Evolutionary conservation across 805 yeast species (phyloP).

Genomic region (Candida multigemmis): DNA sequence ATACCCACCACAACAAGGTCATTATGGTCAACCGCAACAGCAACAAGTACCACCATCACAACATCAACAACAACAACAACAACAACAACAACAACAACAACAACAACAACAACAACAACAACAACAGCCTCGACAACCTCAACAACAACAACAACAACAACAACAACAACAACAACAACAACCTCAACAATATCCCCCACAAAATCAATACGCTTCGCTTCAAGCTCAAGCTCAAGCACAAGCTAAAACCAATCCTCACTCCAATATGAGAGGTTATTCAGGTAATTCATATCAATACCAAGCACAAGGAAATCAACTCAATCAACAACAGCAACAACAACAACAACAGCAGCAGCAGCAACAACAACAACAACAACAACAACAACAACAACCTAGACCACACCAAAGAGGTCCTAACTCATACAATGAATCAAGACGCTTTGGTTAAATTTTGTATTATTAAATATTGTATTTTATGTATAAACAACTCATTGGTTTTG

Average conservation of each 20-base stretch:
- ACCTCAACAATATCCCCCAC: slow-evolving; percentile 5
- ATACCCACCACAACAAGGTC: slow-evolving; percentile 4
- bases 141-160: slow-evolving; percentile 4
- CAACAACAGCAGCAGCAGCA: slow-evolving; percentile 7
- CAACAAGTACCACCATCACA: slow-evolving; percentile 10
- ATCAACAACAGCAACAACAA: slow-evolving; percentile 8
- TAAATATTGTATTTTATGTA: slow-evolving; percentile 4
- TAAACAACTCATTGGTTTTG: slow-evolving; percentile 1
- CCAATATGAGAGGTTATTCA: slow-evolving; percentile 6
- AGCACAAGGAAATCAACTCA: slow-evolving; percentile 2
- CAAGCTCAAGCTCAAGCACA: neutral
- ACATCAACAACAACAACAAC: slow-evolving; percentile 9
- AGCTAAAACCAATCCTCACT: slow-evolving; percentile 3
- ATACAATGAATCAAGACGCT: slow-evolving; percentile 3
- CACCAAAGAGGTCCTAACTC: slow-evolving; percentile 2
- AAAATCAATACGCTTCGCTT: slow-evolving; percentile 2
- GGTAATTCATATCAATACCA: slow-evolving; percentile 4
- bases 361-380: slow-evolving; percentile 7
- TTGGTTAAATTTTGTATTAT: slow-evolving; percentile 4
- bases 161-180: slow-evolving; percentile 6
- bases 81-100: slow-evolving; percentile 4
- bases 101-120: slow-evolving; percentile 5
- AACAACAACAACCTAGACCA: slow-evolving; percentile 6
- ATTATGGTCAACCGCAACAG: slow-evolving; percentile 7
- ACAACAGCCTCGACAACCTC: slow-evolving; percentile 5